A percentile compares a stretch with the other conserved stretches of the same genome.
These are phyloP conservation scores for Craspedostauros australis DNA, from an alignment of 108 stramenopile species.

Conservation along the genomic window DNA sequence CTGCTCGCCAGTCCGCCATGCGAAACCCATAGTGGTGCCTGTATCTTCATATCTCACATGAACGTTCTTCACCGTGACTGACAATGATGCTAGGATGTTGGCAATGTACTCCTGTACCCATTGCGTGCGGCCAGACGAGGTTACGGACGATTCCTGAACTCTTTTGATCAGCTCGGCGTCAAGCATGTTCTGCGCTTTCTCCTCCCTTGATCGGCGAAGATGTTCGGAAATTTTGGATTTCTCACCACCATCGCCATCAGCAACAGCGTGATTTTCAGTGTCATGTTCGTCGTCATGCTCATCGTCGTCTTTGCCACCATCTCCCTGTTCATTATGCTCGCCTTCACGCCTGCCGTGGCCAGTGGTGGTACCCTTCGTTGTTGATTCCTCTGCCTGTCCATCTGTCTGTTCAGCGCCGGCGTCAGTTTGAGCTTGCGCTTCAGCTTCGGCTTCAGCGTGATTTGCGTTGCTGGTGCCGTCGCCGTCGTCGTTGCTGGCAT, in stretches of 20 bases:
- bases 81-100: conserved; percentile 40
- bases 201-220: conserved; percentile 11
- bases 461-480: too few relatives aligned
- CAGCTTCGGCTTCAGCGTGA: too few relatives aligned
- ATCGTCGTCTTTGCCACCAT: not conserved
- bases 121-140: conserved; percentile 5
- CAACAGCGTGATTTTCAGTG: not conserved
- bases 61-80: conserved; percentile 59
- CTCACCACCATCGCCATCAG: not conserved
- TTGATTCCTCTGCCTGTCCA: not conserved
- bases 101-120: conserved; percentile 33
- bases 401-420: too few relatives aligned
- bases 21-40: conserved; percentile 53
- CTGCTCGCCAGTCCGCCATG: conserved; percentile 18
- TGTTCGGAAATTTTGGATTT: conserved; percentile 1
- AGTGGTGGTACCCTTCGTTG: not conserved
- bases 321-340: conserved; percentile 5
- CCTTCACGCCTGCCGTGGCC: not conserved
- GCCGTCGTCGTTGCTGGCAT: too few relatives aligned
- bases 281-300: conserved; percentile 3
- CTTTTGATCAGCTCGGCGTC: conserved; percentile 25
- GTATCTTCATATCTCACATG: conserved; percentile 77
- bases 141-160: conserved; percentile 24
- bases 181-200: conserved; percentile 19
- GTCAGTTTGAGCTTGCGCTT: conserved; percentile 1